phyloP scores from a whole-genome alignment of 257 asterid genomes.

The Solanum piurae region DNA sequence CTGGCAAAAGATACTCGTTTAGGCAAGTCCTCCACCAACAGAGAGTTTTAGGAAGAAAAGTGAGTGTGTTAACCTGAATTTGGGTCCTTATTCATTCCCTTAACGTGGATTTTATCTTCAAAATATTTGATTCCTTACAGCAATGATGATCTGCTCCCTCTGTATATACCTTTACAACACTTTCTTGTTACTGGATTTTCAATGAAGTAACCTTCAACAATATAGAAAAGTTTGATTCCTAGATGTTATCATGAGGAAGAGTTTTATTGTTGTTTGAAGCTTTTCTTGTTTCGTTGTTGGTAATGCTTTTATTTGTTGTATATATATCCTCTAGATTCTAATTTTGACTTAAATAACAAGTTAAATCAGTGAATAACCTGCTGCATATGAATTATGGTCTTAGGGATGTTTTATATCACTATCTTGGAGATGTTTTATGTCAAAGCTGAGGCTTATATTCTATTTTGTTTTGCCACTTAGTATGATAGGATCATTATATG shows the following conservation, averaged over 20 bases:
- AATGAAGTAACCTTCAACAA: background rate
- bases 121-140: background rate
- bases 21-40: constrained; percentile 84
- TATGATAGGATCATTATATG: background rate
- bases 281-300: background rate
- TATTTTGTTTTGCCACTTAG: background rate
- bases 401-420: background rate
- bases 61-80: constrained; percentile 9
- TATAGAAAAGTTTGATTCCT: background rate
- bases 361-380: background rate
- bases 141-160: background rate
- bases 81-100: background rate
- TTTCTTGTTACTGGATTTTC: background rate
- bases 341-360: background rate
- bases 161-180: background rate
- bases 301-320: background rate
- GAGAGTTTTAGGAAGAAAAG: constrained; percentile 69
- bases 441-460: background rate
- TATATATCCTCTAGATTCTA: background rate
- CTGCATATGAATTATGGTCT: background rate
- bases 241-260: background rate
- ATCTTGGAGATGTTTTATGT: background rate
- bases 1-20: constrained; percentile 90
- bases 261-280: background rate
- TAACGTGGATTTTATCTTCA: background rate